Evolutionary conservation across 164 flowering plant species (phyloP).

Genomic region (Nelumbo lutea): DNA sequence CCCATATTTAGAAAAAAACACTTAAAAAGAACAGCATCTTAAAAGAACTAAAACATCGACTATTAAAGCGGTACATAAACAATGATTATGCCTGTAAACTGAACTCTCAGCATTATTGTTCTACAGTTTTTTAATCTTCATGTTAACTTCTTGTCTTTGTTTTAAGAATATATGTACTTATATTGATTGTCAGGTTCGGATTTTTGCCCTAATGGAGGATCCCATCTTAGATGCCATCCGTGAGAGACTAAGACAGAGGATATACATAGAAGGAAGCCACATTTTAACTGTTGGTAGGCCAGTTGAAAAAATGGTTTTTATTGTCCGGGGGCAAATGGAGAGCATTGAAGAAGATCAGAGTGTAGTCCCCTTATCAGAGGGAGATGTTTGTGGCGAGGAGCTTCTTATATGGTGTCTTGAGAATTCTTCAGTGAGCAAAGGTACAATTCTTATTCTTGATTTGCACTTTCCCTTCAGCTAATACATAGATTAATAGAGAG

Average conservation of each 20-base stretch:
- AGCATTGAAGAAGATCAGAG: conserved; percentile 45
- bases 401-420: conserved; percentile 87
- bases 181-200: conserved; percentile 48
- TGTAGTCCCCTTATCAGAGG: conserved; percentile 43
- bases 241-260: conserved; percentile 61
- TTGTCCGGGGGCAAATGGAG: conserved; percentile 66
- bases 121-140: too few relatives aligned
- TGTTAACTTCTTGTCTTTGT: too few relatives aligned
- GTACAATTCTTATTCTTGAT: conserved; percentile 20
- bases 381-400: conserved; percentile 84
- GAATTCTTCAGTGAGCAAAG: conserved; percentile 49
- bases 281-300: conserved; percentile 45
- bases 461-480: neutral
- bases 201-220: conserved; percentile 65
- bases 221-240: conserved; percentile 66
- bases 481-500: too few relatives aligned
- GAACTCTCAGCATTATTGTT: too few relatives aligned
- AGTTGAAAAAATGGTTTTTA: conserved; percentile 58
- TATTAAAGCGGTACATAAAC: too few relatives aligned
- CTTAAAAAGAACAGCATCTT: too few relatives aligned
- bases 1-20: too few relatives aligned
- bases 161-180: neutral
- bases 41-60: too few relatives aligned
- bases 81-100: too few relatives aligned
- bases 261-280: conserved; percentile 58